Evolutionary conservation across 2,329 filamentous ascomycete species (phyloP), one percentile per base, ranked within the genome.

Genomic region (Alternaria brassicae): DNA sequence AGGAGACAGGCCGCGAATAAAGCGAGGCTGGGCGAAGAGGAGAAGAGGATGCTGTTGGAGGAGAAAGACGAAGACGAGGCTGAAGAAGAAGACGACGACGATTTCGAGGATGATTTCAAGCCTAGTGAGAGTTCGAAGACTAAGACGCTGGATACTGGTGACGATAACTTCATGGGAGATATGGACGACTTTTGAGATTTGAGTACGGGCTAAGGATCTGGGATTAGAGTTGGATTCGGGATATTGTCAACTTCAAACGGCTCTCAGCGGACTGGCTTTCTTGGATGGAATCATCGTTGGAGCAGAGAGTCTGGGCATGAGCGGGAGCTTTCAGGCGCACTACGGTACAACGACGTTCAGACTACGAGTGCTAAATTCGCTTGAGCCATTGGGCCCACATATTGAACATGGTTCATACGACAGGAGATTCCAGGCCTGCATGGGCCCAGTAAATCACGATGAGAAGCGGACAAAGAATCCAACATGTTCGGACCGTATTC

Each of bases 1-100:
- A 53, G 75, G n/a, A 73, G 75, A 62, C 69, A 70, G 19, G 74
- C 74, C 6, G 74, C 71, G 15, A 73, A 73, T 47, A 69, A 72
- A 37, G 75, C 70, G 30, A 72, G 67, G 13, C 36, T 73, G 32
- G 60, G 60, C 17, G 69, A 63, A n/a, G 47, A 58, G 3, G 74
- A 74, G 58, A 71, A 70, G 61, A 52, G 52, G 41, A 58, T 34
- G 37, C 50, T 74, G 49, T n/a, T 54, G 37, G 51, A 57, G 36
- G 60, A 58, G 44, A 57, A 54, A 27, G 47, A 49, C 7, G 47
- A 52, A 58, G 60, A 58, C 41, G 47, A 58, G 52, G 58, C 56
- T 7, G 56, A 54, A 8, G 44, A 37, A 6, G 50, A 54, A 8
- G 44, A 37, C 4, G 50, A 55, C 9, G 37, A 50, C 6, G 27